A percentile compares a stretch with the other conserved stretches of the same genome.
Conservation (phyloP, 1,139 yeast genomes). For the Saccharomycopsis hybrid region DNA sequence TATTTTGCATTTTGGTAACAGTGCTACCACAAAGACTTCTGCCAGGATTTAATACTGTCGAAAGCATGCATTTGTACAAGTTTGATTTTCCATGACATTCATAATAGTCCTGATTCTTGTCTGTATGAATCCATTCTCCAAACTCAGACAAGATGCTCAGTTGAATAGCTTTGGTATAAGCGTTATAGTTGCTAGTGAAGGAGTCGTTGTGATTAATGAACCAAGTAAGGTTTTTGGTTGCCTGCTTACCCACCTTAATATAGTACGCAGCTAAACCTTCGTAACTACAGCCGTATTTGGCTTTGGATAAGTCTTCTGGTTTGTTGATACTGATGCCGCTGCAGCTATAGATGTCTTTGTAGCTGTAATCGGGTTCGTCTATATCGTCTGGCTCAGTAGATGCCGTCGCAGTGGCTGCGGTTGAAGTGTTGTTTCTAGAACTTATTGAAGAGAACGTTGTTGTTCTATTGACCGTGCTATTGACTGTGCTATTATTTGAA, state of each 20-base stretch:
- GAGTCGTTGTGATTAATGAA: slow-evolving; percentile 8
- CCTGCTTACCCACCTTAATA: slow-evolving; percentile 13
- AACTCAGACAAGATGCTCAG: slow-evolving; percentile 9
- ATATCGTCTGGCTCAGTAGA: too few relatives aligned
- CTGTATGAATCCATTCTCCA: slow-evolving; percentile 12
- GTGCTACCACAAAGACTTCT: too few relatives aligned
- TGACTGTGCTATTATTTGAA: too few relatives aligned
- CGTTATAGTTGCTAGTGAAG: slow-evolving; percentile 11
- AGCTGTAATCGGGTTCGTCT: slow-evolving; percentile 3
- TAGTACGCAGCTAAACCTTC: slow-evolving; percentile 13
- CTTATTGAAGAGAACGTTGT: too few relatives aligned
- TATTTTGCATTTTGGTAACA: not conserved
- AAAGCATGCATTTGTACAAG: not conserved
- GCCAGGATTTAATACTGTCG: not conserved
- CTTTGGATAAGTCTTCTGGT: not conserved
- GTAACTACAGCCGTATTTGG: slow-evolving; percentile 16
- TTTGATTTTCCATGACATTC: slow-evolving; percentile 2
- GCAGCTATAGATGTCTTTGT: slow-evolving; percentile 10
- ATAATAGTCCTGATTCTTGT: slow-evolving; percentile 7
- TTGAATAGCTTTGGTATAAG: slow-evolving; percentile 11
- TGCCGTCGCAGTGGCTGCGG: too few relatives aligned
- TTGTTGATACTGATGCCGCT: not conserved
- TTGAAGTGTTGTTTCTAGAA: too few relatives aligned
- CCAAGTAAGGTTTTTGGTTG: slow-evolving; percentile 12
- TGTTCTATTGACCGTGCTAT: too few relatives aligned